These are phyloP conservation scores for Gnomoniopsis sp. DNA, from an alignment of 2,329 filamentous ascomycete species.

Conservation along the genomic window DNA sequence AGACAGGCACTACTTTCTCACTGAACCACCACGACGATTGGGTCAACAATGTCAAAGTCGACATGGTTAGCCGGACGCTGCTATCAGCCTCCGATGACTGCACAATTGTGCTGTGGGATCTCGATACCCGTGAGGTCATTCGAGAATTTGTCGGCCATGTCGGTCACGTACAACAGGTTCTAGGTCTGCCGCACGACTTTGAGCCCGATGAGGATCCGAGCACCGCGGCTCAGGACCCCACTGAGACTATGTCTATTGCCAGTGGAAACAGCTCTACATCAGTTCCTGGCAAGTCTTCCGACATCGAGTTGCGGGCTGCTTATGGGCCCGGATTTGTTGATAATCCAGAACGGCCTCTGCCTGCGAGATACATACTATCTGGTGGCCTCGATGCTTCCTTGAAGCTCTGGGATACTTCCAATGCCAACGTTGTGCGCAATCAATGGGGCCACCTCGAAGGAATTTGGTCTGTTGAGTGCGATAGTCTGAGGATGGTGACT, in stretches of 20 bases:
- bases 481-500: constrained; percentile 82
- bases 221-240: constrained; percentile 38
- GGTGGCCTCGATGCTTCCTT: constrained; percentile 89
- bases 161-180: constrained; percentile 89
- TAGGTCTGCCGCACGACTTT: constrained; percentile 81
- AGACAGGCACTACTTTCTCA: constrained; percentile 74
- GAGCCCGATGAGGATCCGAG: constrained; percentile 73
- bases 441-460: constrained; percentile 98
- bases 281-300: constrained; percentile 18
- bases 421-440: constrained; percentile 78
- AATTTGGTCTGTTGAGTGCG: constrained; percentile 88
- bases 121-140: constrained; percentile 79
- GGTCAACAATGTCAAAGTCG: constrained; percentile 94
- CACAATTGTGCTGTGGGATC: constrained; percentile 87
- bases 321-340: constrained; percentile 63
- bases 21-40: constrained; percentile 86
- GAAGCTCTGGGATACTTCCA: constrained; percentile 84
- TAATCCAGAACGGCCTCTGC: constrained; percentile 62
- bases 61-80: constrained; percentile 76
- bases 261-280: constrained; percentile 46
- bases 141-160: constrained; percentile 82
- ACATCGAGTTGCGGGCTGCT: constrained; percentile 45
- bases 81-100: constrained; percentile 94
- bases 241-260: constrained; percentile 51
- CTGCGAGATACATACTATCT: constrained; percentile 88